Conservation (phyloP, 805 yeast species). For the Allodekkera sacchari region DNA sequence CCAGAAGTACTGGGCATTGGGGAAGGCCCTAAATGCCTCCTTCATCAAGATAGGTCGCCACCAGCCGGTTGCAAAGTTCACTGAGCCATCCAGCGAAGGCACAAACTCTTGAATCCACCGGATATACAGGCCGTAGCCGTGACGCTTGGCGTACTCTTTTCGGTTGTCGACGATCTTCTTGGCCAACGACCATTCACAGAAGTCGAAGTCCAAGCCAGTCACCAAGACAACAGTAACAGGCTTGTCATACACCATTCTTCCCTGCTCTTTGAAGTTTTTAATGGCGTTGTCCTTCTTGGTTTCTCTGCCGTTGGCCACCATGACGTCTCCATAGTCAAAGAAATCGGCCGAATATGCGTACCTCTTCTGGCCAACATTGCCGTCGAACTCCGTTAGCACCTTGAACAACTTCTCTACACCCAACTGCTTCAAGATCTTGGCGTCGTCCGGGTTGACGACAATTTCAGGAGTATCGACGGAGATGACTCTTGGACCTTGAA, state of each 20-base stretch:
- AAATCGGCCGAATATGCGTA: slow-evolving; percentile 34
- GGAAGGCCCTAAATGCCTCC: slow-evolving; percentile 92
- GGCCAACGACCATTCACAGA: slow-evolving; percentile 49
- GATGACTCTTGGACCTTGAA: slow-evolving; percentile 25
- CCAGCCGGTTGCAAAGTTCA: slow-evolving; percentile 45
- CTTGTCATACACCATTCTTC: slow-evolving; percentile 42
- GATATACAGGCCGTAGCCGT: slow-evolving; percentile 74
- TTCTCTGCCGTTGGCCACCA: slow-evolving; percentile 28
- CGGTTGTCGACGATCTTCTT: slow-evolving; percentile 75
- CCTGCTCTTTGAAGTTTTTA: slow-evolving; percentile 56
- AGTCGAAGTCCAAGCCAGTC: slow-evolving; percentile 69
- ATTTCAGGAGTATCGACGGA: slow-evolving; percentile 46
- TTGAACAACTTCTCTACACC: slow-evolving; percentile 44
- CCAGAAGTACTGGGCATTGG: slow-evolving; percentile 87
- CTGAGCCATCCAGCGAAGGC: slow-evolving; percentile 44
- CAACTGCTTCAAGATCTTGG: slow-evolving; percentile 50
- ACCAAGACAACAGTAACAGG: slow-evolving; percentile 70
- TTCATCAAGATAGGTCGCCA: slow-evolving; percentile 54
- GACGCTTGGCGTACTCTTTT: slow-evolving; percentile 77
- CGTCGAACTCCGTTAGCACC: slow-evolving; percentile 36
- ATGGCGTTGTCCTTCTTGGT: slow-evolving; percentile 27
- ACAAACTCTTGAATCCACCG: slow-evolving; percentile 81
- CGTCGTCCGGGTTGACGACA: slow-evolving; percentile 71
- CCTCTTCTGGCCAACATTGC: slow-evolving; percentile 20
- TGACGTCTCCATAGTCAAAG: slow-evolving; percentile 31